Conservation (phyloP, 1,284 basidiomycete genomes). For the Uromyces viciae-fabae region DNA sequence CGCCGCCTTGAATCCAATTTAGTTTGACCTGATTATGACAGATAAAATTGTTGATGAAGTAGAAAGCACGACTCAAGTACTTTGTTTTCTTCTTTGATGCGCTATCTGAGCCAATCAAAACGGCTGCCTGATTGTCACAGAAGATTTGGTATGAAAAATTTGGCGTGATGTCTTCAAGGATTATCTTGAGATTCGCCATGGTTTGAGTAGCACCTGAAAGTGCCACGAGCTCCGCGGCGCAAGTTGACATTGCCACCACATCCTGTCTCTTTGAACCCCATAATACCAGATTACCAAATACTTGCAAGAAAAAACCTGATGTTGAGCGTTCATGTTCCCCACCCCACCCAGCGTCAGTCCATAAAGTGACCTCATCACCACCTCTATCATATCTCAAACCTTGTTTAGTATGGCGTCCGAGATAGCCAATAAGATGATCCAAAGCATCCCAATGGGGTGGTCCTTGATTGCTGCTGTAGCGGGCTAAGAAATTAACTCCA, state of each 20-base stretch:
- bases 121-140: conserved; percentile 14
- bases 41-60: conserved; percentile 5
- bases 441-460: not conserved
- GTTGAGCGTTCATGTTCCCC: conserved; percentile 2
- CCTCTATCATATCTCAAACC: too few species aligned
- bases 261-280: not conserved
- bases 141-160: not conserved
- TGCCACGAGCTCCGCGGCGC: not conserved
- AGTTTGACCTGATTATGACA: not conserved
- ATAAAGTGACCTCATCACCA: not conserved
- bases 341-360: conserved; percentile 9
- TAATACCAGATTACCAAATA: not conserved
- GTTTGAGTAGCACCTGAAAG: not conserved
- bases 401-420: not conserved
- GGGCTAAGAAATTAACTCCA: not conserved
- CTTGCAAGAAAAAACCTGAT: not conserved
- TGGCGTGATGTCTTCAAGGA: not conserved
- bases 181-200: not conserved
- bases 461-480: not conserved
- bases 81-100: not conserved
- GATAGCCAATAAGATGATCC: not conserved
- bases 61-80: not conserved
- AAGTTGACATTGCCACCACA: not conserved
- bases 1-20: not conserved
- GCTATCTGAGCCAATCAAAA: not conserved